Evolutionary conservation across 2,329 filamentous ascomycete genomes (phyloP), one percentile per base, ranked within the genome.

Genomic region (Beauveria australis): DNA sequence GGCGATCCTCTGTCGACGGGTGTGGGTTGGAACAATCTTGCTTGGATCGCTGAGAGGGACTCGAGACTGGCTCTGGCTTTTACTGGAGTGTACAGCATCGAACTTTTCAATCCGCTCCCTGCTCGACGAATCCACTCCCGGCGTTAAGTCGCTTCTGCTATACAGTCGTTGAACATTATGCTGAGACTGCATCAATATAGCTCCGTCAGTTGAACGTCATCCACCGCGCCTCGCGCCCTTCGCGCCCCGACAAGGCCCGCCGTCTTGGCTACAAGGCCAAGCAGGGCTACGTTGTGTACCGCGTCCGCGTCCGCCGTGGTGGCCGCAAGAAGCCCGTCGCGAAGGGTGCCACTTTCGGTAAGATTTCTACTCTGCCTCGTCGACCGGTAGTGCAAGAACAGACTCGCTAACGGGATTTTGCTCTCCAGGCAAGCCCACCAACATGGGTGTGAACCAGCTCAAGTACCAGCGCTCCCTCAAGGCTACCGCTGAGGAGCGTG

Each of bases 151-250:
- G 54, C 51, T 64, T 59, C 72, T 91, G 88, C 87, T 91, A 91
- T 92, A 91, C 90, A 96, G 91, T 96, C 91, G 91, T 96, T 97
- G 92, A 97, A 95, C 91, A 84, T 92, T 88, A 63, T 84, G 91
- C 93, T 97, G 92, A 97, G 92, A 97, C 91, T 97, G 89, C 91
- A 94, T 94, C 82, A 94, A 93, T 92, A 93, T 94, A 97, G 93
- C 91, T 96, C 81, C 92, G 93, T 85, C 93, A 97, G 86, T 85
- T 97, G 83, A 96, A 97, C 84, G 92, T 97, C 81, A 94, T 97
- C 84, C 94, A 99, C 88, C 93, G 94, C 79, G 94, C 94, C 77
- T 95, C 92, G 75, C 92, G 93, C 75, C 94, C 94, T 72, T 96
- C 92, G 74, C 94, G 94, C 79, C 94, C 94, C 76, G 95, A 99